phyloP scores from a whole-genome alignment of 495 filamentous ascomycete genomes.

The Stereocaulon alpinum region DNA sequence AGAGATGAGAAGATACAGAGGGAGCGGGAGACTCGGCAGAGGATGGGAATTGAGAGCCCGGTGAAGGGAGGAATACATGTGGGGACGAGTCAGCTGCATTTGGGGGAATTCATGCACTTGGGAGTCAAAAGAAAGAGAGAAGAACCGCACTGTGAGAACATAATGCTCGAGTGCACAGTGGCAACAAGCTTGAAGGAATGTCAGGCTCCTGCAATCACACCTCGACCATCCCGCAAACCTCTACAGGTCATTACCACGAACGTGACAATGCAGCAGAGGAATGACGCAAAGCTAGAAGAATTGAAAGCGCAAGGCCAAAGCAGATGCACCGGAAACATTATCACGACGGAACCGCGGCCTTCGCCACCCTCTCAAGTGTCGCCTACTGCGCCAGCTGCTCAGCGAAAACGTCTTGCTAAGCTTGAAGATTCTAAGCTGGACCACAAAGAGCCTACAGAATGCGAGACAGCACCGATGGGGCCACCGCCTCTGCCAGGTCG shows the following conservation, averaged over 20 bases:
- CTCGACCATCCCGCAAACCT: neutral
- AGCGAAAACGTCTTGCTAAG: neutral
- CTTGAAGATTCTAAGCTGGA: neutral
- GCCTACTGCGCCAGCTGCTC: neutral
- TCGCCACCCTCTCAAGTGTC: neutral
- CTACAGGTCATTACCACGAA: neutral
- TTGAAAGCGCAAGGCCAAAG: no score
- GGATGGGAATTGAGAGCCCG: constrained; percentile 14
- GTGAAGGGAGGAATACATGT: constrained; percentile 13
- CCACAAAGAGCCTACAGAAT: neutral
- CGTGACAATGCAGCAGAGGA: neutral
- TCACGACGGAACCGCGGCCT: neutral
- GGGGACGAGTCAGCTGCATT: constrained; percentile 12
- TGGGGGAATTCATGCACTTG: constrained; percentile 11
- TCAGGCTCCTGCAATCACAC: neutral
- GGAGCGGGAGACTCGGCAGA: constrained; percentile 22
- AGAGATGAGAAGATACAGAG: constrained; percentile 21
- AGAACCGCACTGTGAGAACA: neutral
- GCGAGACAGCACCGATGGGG: neutral
- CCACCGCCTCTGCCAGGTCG: neutral
- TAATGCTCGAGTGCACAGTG: neutral
- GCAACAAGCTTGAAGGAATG: neutral
- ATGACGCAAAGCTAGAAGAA: no score
- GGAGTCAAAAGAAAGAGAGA: constrained; percentile 7
- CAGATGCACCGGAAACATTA: no score